phyloP scores from a whole-genome alignment of 768 basidiomycete genomes.

The Hirschioporus abietinus region DNA sequence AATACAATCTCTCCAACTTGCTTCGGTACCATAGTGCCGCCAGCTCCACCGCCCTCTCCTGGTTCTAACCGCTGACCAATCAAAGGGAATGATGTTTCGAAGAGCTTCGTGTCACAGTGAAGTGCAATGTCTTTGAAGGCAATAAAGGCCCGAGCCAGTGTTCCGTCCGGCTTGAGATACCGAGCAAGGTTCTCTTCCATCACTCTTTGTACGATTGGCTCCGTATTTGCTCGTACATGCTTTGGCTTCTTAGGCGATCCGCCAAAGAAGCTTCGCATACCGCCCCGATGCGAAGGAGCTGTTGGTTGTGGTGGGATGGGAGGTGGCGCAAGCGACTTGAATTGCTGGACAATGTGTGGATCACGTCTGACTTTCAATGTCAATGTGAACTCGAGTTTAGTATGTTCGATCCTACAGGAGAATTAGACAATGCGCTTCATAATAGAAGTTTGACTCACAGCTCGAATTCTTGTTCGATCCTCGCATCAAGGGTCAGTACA shows the following conservation, averaged over 20 bases:
- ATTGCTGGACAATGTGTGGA: conserved; percentile 76
- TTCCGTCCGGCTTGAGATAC: conserved; percentile 81
- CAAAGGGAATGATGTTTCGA: conserved; percentile 78
- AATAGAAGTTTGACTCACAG: conserved; percentile 46
- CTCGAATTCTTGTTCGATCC: conserved; percentile 87
- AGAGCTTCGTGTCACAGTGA: conserved; percentile 78
- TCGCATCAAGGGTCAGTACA: conserved; percentile 48
- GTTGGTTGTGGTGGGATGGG: conserved; percentile 33
- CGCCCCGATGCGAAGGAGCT: conserved; percentile 44
- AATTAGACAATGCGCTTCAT: not conserved
- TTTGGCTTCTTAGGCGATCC: conserved; percentile 68
- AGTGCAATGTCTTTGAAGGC: conserved; percentile 82
- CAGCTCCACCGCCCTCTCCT: conserved; percentile 18
- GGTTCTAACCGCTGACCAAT: conserved; percentile 66
- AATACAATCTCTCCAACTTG: conserved; percentile 85
- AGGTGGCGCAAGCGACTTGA: conserved; percentile 55
- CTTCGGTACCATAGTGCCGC: conserved; percentile 52
- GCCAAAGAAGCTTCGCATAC: conserved; percentile 72
- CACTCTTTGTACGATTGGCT: conserved; percentile 30
- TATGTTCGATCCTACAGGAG: conserved; percentile 72
- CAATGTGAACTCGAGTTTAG: conserved; percentile 92
- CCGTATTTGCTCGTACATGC: conserved; percentile 41
- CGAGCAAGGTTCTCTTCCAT: conserved; percentile 72
- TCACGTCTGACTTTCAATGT: conserved; percentile 84
- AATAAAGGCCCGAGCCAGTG: conserved; percentile 81